phyloP scores from a whole-genome alignment of 371 early-diverging fungal species.

The Apophysomyces sp. region DNA sequence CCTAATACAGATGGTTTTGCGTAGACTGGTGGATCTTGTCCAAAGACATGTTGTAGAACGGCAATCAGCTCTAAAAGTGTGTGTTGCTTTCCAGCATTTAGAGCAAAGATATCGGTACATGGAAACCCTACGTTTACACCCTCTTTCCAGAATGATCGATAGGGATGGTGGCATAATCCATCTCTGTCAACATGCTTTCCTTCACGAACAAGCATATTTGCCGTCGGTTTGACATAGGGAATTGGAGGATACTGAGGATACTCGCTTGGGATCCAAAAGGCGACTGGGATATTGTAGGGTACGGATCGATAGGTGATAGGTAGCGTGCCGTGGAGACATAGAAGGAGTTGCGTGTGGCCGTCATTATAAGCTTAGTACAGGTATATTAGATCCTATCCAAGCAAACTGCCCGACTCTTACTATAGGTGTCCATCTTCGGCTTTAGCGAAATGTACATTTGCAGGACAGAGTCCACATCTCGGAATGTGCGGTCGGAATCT shows the following conservation, averaged over 20 bases:
- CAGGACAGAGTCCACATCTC: conserved; percentile 71
- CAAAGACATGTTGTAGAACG: conserved; percentile 72
- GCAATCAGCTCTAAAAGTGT: conserved; percentile 63
- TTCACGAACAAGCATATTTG: conserved; percentile 80
- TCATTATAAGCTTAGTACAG: conserved; percentile 60
- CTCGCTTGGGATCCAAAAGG: conserved; percentile 82
- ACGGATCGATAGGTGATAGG: conserved; percentile 79
- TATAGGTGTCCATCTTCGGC: conserved; percentile 72
- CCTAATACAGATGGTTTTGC: conserved; percentile 43
- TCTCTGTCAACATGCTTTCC: conserved; percentile 81
- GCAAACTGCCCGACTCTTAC: conserved; percentile 37
- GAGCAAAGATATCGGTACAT: neutral
- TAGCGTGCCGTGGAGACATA: conserved; percentile 85
- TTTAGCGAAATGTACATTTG: conserved; percentile 61
- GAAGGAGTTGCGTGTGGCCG: conserved; percentile 66
- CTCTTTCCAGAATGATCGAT: conserved; percentile 60
- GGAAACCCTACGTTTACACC: conserved; percentile 35
- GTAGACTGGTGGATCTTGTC: conserved; percentile 80
- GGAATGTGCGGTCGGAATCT: conserved; percentile 62
- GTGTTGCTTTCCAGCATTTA: conserved; percentile 39
- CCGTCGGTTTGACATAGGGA: conserved; percentile 86
- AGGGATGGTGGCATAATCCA: conserved; percentile 84
- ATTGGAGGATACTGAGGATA: conserved; percentile 84
- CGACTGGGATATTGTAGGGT: conserved; percentile 91
- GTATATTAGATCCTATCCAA: neutral